These are phyloP conservation scores for Coemansia sp. DNA, from an alignment of 192 early-diverging fungal genomes.

Conservation along the genomic window DNA sequence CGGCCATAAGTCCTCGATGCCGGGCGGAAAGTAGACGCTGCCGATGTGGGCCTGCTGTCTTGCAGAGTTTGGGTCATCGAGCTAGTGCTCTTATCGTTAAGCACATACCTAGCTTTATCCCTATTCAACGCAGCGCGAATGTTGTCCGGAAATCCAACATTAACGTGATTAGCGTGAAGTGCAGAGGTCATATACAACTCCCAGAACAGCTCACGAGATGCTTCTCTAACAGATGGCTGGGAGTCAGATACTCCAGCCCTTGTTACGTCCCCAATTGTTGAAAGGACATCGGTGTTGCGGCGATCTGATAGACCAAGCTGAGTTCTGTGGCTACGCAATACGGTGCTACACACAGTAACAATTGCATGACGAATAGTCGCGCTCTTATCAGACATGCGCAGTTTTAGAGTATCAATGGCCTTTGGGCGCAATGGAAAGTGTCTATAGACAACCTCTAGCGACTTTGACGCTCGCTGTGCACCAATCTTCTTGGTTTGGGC, in stretches of 20 bases:
- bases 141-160: conserved; percentile 23
- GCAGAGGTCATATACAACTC: conserved; percentile 31
- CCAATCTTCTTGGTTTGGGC: conserved; percentile 51
- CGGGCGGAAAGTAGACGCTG: conserved; percentile 12
- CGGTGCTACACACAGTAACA: conserved; percentile 26
- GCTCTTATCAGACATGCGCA: conserved; percentile 47
- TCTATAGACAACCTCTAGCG: conserved; percentile 32
- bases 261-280: conserved; percentile 13
- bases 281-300: conserved; percentile 27
- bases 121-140: conserved; percentile 22
- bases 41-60: conserved; percentile 24
- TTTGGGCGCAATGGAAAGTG: conserved; percentile 44
- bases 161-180: conserved; percentile 18
- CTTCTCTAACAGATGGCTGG: conserved; percentile 42
- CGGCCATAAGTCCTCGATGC: conserved; percentile 16
- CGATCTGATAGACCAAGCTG: conserved; percentile 30
- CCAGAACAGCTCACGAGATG: conserved; percentile 50
- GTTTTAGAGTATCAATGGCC: conserved; percentile 27
- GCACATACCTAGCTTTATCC: conserved; percentile 30
- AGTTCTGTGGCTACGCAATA: conserved; percentile 31
- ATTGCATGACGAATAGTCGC: conserved; percentile 38
- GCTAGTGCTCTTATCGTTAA: background rate
- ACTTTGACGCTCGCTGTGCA: conserved; percentile 43
- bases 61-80: conserved; percentile 1
- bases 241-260: conserved; percentile 36